These are phyloP conservation scores for Salvia sclarea DNA, from an alignment of 305 asterid genomes.

Conservation along the genomic window DNA sequence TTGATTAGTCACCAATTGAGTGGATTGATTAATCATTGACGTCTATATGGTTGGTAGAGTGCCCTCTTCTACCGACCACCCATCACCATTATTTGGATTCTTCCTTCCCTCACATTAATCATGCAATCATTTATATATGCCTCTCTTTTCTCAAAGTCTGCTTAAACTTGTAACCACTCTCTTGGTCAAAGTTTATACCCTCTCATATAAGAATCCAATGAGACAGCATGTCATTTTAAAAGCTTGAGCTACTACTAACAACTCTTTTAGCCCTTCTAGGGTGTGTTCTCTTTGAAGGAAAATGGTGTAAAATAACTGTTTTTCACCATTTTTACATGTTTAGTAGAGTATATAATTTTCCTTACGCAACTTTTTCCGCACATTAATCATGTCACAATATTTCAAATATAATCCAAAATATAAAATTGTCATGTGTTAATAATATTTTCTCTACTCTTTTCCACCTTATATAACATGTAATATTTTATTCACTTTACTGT, in stretches of 20 bases:
- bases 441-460: too few relatives aligned
- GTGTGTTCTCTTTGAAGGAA: too few relatives aligned
- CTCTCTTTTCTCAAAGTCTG: neutral
- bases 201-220: neutral
- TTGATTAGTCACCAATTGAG: constrained; percentile 14
- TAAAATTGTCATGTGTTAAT: too few relatives aligned
- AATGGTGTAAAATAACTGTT: too few relatives aligned
- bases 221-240: neutral
- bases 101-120: constrained; percentile 17
- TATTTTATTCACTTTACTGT: neutral
- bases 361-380: too few relatives aligned
- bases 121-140: constrained; percentile 8
- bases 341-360: too few relatives aligned
- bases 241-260: neutral
- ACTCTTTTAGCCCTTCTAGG: neutral
- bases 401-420: too few relatives aligned
- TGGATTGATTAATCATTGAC: neutral
- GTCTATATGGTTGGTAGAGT: constrained; percentile 29
- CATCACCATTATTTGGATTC: constrained; percentile 27
- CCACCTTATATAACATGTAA: too few relatives aligned
- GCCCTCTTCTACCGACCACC: constrained; percentile 21
- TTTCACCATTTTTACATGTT: too few relatives aligned
- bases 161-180: constrained; percentile 6
- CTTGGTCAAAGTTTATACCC: constrained; percentile 6
- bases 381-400: too few relatives aligned